These are phyloP conservation scores for Epichloe gansuensis DNA, from an alignment of 2,329 filamentous ascomycete genomes.

Conservation along the genomic window DNA sequence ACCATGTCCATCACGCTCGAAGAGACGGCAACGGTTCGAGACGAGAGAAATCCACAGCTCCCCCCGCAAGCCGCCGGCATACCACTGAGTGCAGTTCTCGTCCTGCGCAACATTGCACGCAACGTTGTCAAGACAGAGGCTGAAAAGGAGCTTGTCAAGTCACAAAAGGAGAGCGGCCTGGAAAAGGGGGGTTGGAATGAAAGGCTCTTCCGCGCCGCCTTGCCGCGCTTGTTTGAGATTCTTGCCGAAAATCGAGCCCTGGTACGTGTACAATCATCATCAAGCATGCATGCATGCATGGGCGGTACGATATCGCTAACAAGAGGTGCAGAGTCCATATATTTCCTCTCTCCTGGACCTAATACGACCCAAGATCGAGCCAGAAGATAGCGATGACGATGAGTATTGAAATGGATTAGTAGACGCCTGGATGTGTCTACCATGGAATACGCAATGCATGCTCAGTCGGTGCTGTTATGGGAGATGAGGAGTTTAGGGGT, in stretches of 20 bases:
- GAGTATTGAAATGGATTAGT: constrained; percentile 1
- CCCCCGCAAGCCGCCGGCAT: constrained; percentile 58
- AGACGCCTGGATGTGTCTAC: background rate
- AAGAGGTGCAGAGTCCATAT: constrained; percentile 22
- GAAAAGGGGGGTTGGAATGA: constrained; percentile 52
- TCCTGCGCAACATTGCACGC: constrained; percentile 65
- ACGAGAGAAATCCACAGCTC: constrained; percentile 45
- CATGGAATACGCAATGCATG: background rate
- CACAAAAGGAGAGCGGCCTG: constrained; percentile 27
- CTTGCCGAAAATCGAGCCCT: constrained; percentile 55
- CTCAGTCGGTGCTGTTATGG: background rate
- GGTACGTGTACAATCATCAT: constrained; percentile 25
- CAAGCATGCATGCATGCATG: background rate
- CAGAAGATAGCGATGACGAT: constrained; percentile 13
- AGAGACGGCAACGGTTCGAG: constrained; percentile 41
- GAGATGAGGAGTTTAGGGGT: background rate
- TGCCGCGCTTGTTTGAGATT: constrained; percentile 53
- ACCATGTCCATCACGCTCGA: constrained; percentile 42
- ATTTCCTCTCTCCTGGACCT: constrained; percentile 28
- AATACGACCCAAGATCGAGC: constrained; percentile 17
- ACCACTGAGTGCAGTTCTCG: constrained; percentile 63
- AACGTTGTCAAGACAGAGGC: constrained; percentile 50
- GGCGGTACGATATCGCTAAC: constrained; percentile 7
- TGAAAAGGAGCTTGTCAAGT: constrained; percentile 40
- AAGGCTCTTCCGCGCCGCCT: constrained; percentile 51